Conservation (phyloP, 768 basidiomycete genomes). For the Cytidiella melzeri region DNA sequence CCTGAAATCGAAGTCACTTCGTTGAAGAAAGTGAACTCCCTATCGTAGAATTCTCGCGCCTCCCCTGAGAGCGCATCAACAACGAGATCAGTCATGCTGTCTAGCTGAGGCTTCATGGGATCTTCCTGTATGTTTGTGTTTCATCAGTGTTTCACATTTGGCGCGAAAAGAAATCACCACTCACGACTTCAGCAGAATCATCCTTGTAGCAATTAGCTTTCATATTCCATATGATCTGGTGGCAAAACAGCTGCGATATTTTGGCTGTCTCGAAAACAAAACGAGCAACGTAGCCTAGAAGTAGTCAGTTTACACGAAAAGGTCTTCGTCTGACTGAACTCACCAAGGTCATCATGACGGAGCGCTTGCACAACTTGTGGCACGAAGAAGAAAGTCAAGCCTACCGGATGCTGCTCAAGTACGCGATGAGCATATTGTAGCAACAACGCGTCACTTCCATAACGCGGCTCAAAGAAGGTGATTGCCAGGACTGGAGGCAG, state of each 20-base stretch:
- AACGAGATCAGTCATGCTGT: slow-evolving; percentile 74
- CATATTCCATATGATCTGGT: slow-evolving; percentile 99
- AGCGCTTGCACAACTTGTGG: slow-evolving; percentile 97
- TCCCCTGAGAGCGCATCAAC: slow-evolving; percentile 84
- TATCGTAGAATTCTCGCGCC: slow-evolving; percentile 83
- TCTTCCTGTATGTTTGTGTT: no score
- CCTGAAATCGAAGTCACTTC: slow-evolving; percentile 98
- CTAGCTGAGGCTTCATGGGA: slow-evolving; percentile 93
- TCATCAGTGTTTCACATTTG: no score
- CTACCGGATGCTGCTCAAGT: slow-evolving; percentile 89
- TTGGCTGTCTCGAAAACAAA: slow-evolving; percentile 98
- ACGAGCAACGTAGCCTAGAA: slow-evolving; percentile 80
- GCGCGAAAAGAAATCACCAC: no score
- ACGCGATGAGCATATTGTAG: slow-evolving; percentile 97
- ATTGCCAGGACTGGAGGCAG: slow-evolving; percentile 79
- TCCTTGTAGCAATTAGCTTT: slow-evolving; percentile 96
- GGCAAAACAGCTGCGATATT: slow-evolving; percentile 96
- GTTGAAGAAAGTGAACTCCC: slow-evolving; percentile 93
- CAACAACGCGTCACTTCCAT: slow-evolving; percentile 75
- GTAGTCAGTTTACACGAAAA: neutral
- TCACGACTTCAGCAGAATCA: slow-evolving; percentile 77
- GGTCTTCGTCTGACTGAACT: slow-evolving; percentile 12
- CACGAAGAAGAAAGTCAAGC: slow-evolving; percentile 96
- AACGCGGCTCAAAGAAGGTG: slow-evolving; percentile 81
- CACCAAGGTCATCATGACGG: slow-evolving; percentile 84